A percentile compares a stretch with the other conserved stretches of the same genome.
phyloP scores from a whole-genome alignment of 352 stramenopile genomes.

The Plasmopara muralis region DNA sequence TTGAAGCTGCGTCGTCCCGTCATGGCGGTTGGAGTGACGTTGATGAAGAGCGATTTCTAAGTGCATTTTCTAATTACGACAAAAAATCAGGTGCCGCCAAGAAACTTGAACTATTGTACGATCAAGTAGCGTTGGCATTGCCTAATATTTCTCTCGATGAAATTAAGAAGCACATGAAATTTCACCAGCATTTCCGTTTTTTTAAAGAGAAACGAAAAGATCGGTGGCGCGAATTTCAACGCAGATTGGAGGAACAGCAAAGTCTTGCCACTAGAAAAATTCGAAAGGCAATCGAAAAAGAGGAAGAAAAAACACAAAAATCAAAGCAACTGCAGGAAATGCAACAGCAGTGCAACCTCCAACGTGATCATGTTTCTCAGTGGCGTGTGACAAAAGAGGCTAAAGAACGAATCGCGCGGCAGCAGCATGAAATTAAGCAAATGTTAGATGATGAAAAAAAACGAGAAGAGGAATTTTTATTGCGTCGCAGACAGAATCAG shows the following conservation, averaged over 20 bases:
- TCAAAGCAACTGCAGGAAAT: slow-evolving; percentile 31
- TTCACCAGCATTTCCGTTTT: slow-evolving; percentile 52
- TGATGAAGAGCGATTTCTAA: slow-evolving; percentile 59
- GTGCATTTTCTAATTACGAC: slow-evolving; percentile 43
- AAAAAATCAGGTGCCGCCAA: slow-evolving; percentile 27
- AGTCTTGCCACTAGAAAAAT: slow-evolving; percentile 27
- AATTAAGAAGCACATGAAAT: slow-evolving; percentile 52
- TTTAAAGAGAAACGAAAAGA: slow-evolving; percentile 50
- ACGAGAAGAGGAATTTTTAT: slow-evolving; percentile 34
- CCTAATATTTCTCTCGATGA: slow-evolving; percentile 27
- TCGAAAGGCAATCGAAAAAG: slow-evolving; percentile 13
- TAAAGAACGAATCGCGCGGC: slow-evolving; percentile 43
- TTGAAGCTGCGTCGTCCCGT: slow-evolving; percentile 33
- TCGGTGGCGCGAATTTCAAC: slow-evolving; percentile 36
- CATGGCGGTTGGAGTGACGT: slow-evolving; percentile 34
- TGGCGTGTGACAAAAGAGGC: slow-evolving; percentile 51
- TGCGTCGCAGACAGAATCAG: slow-evolving; percentile 38
- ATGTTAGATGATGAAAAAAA: slow-evolving; percentile 31
- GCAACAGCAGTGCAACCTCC: slow-evolving; percentile 31
- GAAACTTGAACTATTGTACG: slow-evolving; percentile 51
- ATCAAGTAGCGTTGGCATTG: slow-evolving; percentile 43
- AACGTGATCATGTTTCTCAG: slow-evolving; percentile 39
- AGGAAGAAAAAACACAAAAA: slow-evolving; percentile 24
- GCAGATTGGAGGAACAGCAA: slow-evolving; percentile 28
- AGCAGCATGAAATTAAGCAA: slow-evolving; percentile 50